These are phyloP conservation scores for Stylonectria norvegica DNA, from an alignment of 2,329 filamentous ascomycete genomes.

Conservation along the genomic window DNA sequence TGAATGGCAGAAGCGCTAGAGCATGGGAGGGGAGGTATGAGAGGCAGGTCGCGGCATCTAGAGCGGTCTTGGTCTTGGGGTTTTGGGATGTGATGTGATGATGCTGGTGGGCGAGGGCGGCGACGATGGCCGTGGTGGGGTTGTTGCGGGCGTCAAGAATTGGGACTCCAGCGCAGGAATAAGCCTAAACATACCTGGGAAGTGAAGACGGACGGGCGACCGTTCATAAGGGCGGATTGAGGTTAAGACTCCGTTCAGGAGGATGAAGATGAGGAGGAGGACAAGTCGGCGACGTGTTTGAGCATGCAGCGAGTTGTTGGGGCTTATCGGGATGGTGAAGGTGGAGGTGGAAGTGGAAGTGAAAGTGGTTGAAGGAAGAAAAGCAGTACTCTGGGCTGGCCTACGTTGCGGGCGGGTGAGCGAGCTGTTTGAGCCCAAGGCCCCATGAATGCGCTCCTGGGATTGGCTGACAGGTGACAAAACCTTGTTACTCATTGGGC, in stretches of 20 bases:
- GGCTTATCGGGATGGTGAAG: constrained; percentile 4
- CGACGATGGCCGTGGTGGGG: constrained; percentile 17
- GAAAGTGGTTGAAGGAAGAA: constrained; percentile 13
- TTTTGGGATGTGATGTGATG: neutral
- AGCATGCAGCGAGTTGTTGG: too few relatives aligned
- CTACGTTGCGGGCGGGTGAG: constrained; percentile 1
- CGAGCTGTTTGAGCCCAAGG: too few relatives aligned
- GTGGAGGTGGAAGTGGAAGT: constrained; percentile 10
- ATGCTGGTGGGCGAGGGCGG: constrained; percentile 11
- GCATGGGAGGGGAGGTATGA: neutral
- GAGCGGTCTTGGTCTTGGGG: neutral
- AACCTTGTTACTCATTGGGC: constrained; percentile 25
- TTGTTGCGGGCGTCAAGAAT: constrained; percentile 3
- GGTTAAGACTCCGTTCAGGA: constrained; percentile 33
- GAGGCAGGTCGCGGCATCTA: neutral
- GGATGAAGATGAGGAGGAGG: constrained; percentile 17
- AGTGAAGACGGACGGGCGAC: constrained; percentile 79
- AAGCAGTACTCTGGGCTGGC: constrained; percentile 1
- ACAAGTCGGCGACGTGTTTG: neutral
- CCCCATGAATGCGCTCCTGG: too few relatives aligned
- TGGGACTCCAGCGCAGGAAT: constrained; percentile 8
- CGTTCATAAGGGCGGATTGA: constrained; percentile 75
- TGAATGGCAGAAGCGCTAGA: constrained; percentile 11
- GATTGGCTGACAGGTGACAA: constrained; percentile 14
- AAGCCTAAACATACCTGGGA: constrained; percentile 62